Percentiles rank a stretch among this genome's conserved stretches.
phyloP scores from a whole-genome alignment of 768 basidiomycete genomes.

The Gautieria morchelliformis region DNA sequence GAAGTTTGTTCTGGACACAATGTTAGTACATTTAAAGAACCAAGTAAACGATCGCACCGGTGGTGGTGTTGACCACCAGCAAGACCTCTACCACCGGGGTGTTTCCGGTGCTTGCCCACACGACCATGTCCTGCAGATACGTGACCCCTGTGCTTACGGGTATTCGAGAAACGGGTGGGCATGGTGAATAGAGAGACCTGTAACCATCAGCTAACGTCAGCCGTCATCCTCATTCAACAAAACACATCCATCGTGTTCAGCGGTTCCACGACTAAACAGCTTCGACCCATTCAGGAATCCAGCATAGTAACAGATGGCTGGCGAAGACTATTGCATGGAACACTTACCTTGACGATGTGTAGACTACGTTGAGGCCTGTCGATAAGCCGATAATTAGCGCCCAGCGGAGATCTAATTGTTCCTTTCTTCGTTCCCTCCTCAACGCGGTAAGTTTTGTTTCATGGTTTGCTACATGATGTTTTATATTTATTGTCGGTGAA shows the following conservation, averaged over 20 bases:
- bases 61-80: constrained; percentile 99
- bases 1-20: constrained; percentile 71
- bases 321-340: constrained; percentile 21
- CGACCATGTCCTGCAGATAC: constrained; percentile 99
- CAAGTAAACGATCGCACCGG: constrained; percentile 45
- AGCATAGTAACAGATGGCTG: not conserved
- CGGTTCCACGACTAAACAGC: not conserved
- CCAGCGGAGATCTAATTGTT: not conserved
- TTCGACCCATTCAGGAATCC: not conserved
- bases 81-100: constrained; percentile 99
- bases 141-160: constrained; percentile 98
- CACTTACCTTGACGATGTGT: constrained; percentile 61
- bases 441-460: constrained; percentile 11
- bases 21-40: not conserved
- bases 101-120: constrained; percentile 99
- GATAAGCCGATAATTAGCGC: not conserved
- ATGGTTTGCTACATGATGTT: constrained; percentile 24
- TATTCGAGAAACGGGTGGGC: constrained; percentile 95
- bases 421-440: not conserved
- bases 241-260: constrained; percentile 13
- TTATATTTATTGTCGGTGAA: constrained; percentile 72
- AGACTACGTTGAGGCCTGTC: constrained; percentile 6
- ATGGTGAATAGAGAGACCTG: constrained; percentile 36
- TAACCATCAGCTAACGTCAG: constrained; percentile 18
- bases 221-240: constrained; percentile 13